Evolutionary conservation across 768 basidiomycete genomes (phyloP).

Genomic region (Collybia sp.): DNA sequence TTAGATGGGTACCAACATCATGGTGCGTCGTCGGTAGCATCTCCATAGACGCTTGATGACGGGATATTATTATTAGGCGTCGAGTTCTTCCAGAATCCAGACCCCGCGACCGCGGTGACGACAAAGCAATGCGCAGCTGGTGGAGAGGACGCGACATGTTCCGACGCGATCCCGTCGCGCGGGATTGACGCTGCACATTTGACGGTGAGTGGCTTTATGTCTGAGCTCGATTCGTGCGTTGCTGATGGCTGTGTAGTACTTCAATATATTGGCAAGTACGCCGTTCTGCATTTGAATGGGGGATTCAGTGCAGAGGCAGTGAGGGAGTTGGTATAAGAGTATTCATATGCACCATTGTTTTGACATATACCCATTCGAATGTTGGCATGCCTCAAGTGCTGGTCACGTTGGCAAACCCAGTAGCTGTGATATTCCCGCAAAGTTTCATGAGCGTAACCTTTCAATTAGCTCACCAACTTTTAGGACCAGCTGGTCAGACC

Average conservation of each 20-base stretch:
- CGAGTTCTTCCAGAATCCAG: constrained; percentile 20
- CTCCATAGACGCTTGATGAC: too few relatives aligned
- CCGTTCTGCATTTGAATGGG: not conserved
- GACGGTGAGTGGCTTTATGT: constrained; percentile 5
- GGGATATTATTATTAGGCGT: constrained; percentile 11
- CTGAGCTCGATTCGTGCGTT: not conserved
- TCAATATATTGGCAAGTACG: not conserved
- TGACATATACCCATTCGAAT: too few relatives aligned
- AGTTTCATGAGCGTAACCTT: not conserved
- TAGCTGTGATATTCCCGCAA: too few relatives aligned
- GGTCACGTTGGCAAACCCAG: too few relatives aligned
- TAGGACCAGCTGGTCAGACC: constrained; percentile 59
- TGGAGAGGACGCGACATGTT: constrained; percentile 22
- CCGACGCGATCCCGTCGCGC: constrained; percentile 14
- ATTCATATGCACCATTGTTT: too few relatives aligned
- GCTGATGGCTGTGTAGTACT: not conserved
- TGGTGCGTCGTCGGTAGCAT: constrained; percentile 1
- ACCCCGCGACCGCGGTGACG: constrained; percentile 16
- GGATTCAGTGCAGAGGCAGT: too few relatives aligned
- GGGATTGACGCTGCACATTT: constrained; percentile 19
- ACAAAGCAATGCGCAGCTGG: constrained; percentile 15
- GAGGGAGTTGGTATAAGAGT: too few relatives aligned
- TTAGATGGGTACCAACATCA: constrained; percentile 9
- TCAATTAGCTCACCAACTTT: constrained; percentile 48
- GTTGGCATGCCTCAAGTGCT: too few relatives aligned